Base-by-base conservation (phyloP, 1,284 basidiomycete species). In the Anthracocystis panici-leucophaei region DNA sequence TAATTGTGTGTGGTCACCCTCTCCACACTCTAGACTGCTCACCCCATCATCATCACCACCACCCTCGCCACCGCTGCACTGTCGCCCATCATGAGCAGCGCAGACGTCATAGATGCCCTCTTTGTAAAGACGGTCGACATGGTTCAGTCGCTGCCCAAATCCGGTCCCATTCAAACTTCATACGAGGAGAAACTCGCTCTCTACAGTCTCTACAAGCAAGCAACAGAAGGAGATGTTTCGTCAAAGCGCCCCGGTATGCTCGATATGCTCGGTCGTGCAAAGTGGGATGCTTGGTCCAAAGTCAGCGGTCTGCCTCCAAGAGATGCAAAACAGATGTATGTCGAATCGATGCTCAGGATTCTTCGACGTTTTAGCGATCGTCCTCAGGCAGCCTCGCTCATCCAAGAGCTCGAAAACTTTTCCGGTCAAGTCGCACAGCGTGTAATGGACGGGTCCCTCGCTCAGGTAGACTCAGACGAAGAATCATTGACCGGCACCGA, bases 261-360 rank as follows among this genome's bases (percentile, higher is more conserved):
- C 88, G 94, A 98, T 84, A 92, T 97, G 90, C 88, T 97, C 14
- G 94, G 93, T 35, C 89, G 95, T 75, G 95, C 95, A 20, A 97
- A 97, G 87, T 97, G 95, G 95, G 94, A 96, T 86, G 93, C 93
- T 33, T 97, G 95, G 95, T 90, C 91, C 50, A 95, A 94, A 82
- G 93, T 95, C 82, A 91, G 91, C 77, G 93, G 95, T 71, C 84
- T 95, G 38, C 89, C 91, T 63, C 84, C 89, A 31, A 89, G 89
- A 64, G 92, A 95, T 83, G 94, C 95, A 2, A 97, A 95, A 87
- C 92, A 91, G 89, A 86, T 92, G 42, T 97, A 97, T 86, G 93
- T 96, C 4, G 92, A 94, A 71, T 92, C 92, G 16, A 86, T 97
- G 63, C 85, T 95, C 54, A 93, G 93, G 88, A 92, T 92, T 16